Evolutionary conservation across 2,329 filamentous ascomycete species (phyloP).

Genomic region (Fusarium sp.): DNA sequence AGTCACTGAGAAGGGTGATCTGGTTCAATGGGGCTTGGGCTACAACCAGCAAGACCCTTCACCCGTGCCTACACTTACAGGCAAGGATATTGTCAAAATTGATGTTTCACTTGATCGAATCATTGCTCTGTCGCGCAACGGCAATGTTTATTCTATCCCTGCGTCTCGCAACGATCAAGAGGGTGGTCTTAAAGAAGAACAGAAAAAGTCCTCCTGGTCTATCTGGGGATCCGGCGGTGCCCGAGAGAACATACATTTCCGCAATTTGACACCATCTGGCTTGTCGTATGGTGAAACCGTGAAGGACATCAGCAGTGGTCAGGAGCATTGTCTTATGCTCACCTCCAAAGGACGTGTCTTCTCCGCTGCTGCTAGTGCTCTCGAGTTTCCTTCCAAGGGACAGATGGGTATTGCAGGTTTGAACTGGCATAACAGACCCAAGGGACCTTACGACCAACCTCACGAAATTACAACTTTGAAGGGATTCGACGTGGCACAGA

Average conservation of each 20-base stretch:
- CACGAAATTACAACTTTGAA: slow-evolving; percentile 81
- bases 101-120: slow-evolving; percentile 85
- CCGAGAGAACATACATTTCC: slow-evolving; percentile 71
- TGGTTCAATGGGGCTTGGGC: slow-evolving; percentile 90
- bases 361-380: slow-evolving; percentile 83
- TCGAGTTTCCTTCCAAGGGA: slow-evolving; percentile 82
- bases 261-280: slow-evolving; percentile 73
- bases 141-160: slow-evolving; percentile 86
- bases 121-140: slow-evolving; percentile 78
- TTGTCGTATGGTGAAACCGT: slow-evolving; percentile 79
- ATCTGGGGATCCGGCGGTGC: slow-evolving; percentile 67
- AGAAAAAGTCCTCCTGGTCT: slow-evolving; percentile 72
- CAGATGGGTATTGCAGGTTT: slow-evolving; percentile 90
- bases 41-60: slow-evolving; percentile 73
- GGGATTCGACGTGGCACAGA: slow-evolving; percentile 76
- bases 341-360: slow-evolving; percentile 89
- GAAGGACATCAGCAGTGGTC: slow-evolving; percentile 78
- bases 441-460: slow-evolving; percentile 82
- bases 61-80: slow-evolving; percentile 79
- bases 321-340: slow-evolving; percentile 87
- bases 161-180: slow-evolving; percentile 78
- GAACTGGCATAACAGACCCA: slow-evolving; percentile 80
- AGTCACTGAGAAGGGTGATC: slow-evolving; percentile 85
- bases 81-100: slow-evolving; percentile 83
- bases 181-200: slow-evolving; percentile 69